A percentile compares a stretch with the other conserved stretches of the same genome.
phyloP scores from a whole-genome alignment of 2,329 filamentous ascomycete species.

The Ophiostoma quercus region DNA sequence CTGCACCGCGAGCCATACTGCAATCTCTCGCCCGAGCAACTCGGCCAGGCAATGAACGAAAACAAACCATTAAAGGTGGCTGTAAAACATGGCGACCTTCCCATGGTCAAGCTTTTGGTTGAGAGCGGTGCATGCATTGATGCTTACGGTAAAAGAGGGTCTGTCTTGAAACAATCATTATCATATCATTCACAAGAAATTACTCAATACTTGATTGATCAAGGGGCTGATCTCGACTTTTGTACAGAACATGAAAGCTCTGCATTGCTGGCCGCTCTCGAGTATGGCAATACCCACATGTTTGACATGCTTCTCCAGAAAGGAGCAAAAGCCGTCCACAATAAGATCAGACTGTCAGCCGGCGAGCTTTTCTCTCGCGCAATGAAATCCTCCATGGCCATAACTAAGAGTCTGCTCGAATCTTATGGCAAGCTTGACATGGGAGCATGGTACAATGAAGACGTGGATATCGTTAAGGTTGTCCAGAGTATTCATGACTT shows the following conservation, averaged over 20 bases:
- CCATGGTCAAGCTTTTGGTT: neutral
- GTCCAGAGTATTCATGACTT: neutral
- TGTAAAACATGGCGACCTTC: neutral
- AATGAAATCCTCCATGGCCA: neutral
- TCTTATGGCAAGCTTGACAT: neutral
- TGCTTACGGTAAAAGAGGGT: neutral
- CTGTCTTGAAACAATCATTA: neutral
- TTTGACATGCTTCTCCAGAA: neutral
- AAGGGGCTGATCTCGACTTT: neutral
- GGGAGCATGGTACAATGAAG: neutral
- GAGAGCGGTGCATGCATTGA: neutral
- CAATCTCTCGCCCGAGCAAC: neutral
- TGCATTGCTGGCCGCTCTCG: neutral
- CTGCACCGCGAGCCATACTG: neutral
- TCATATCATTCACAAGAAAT: neutral
- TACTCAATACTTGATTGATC: neutral
- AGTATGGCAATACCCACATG: accelerated
- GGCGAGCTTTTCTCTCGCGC: neutral
- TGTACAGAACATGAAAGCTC: neutral
- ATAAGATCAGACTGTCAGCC: no score
- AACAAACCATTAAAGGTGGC: neutral
- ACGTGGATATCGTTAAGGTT: neutral
- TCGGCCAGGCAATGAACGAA: neutral
- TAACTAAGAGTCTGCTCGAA: neutral
- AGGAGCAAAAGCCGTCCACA: neutral